These are phyloP conservation scores for Auricularia heimuer DNA, from an alignment of 768 basidiomycete species.

Conservation along the genomic window DNA sequence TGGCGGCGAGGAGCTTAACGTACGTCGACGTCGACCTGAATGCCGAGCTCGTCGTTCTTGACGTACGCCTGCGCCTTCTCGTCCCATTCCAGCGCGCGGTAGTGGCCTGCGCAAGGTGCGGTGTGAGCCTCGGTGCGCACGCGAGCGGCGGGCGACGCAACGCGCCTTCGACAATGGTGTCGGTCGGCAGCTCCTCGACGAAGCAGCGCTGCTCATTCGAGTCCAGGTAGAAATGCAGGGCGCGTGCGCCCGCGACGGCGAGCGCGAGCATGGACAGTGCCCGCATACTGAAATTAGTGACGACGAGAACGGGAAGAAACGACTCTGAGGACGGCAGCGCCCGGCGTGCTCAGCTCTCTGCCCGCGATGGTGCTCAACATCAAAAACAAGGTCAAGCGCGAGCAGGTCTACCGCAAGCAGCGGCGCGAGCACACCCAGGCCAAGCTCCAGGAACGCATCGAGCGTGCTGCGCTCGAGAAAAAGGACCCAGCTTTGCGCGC, in stretches of 20 bases:
- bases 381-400: slow-evolving; percentile 82
- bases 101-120: slow-evolving; percentile 54
- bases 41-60: slow-evolving; percentile 69
- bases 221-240: slow-evolving; percentile 95
- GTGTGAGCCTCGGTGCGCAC: slow-evolving; percentile 4
- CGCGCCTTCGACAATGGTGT: slow-evolving; percentile 91
- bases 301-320: background rate
- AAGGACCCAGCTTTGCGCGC: slow-evolving; percentile 66
- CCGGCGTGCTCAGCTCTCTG: background rate
- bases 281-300: background rate
- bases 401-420: slow-evolving; percentile 59
- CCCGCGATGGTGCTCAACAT: slow-evolving; percentile 27
- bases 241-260: slow-evolving; percentile 42
- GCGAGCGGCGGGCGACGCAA: slow-evolving; percentile 3
- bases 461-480: slow-evolving; percentile 65
- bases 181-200: slow-evolving; percentile 88
- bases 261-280: slow-evolving; percentile 24
- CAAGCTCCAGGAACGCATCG: slow-evolving; percentile 74
- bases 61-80: slow-evolving; percentile 59
- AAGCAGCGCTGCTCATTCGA: slow-evolving; percentile 91
- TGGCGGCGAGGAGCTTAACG: slow-evolving; percentile 19
- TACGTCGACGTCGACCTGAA: slow-evolving; percentile 86
- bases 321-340: no score
- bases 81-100: slow-evolving; percentile 86
- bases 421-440: slow-evolving; percentile 72